phyloP scores from a whole-genome alignment of 129 eudicot species.

The Artemisia argyi region DNA sequence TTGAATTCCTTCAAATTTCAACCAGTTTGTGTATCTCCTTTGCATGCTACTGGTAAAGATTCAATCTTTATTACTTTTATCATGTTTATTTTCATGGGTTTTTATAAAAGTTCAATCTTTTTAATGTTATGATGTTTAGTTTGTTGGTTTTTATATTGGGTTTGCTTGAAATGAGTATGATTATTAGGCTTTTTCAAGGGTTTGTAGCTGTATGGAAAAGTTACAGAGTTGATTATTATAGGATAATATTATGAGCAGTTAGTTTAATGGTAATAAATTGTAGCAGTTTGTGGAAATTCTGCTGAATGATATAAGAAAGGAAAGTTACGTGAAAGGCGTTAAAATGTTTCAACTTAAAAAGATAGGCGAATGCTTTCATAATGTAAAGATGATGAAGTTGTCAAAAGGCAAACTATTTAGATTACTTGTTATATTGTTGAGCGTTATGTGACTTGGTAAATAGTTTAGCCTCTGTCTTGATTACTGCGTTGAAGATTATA shows the following conservation, averaged over 20 bases:
- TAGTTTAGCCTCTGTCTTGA: too few species aligned
- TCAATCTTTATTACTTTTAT: background rate
- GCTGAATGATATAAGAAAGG: too few species aligned
- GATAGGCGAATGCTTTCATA: too few species aligned
- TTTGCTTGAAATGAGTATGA: background rate
- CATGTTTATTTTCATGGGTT: background rate
- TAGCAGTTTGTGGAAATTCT: background rate
- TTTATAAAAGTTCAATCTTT: slow-evolving; percentile 2
- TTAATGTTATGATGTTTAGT: background rate
- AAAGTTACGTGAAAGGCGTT: too few species aligned
- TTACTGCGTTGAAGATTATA: too few species aligned
- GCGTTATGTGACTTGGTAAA: too few species aligned
- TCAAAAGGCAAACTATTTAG: too few species aligned
- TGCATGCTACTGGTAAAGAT: slow-evolving; percentile 49
- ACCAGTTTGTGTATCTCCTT: slow-evolving; percentile 22
- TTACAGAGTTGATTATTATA: background rate
- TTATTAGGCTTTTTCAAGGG: background rate
- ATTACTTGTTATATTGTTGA: too few species aligned
- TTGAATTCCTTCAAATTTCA: slow-evolving; percentile 29
- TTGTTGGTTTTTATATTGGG: background rate
- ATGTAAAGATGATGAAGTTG: too few species aligned
- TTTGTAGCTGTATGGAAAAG: background rate
- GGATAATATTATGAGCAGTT: background rate
- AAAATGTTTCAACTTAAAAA: too few species aligned
- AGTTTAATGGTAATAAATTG: background rate